Base-by-base conservation (phyloP, 306 rosid genomes). In the Castanea sativa region DNA sequence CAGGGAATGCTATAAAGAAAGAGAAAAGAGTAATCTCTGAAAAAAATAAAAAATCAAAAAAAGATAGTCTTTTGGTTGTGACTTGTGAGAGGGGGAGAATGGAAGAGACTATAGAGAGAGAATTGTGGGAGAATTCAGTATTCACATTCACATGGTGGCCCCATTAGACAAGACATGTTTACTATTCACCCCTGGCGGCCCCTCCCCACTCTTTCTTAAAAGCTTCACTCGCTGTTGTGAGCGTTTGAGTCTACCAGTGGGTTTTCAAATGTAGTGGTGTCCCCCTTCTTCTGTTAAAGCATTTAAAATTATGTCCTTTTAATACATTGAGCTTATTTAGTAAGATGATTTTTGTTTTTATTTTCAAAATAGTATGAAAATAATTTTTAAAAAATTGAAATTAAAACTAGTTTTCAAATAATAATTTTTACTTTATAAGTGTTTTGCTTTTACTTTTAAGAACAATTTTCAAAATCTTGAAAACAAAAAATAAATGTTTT, bases 71-170 rank as follows among this genome's bases (percentile, higher is more conserved):
- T 63, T 29, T 63, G 69, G n/a, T 0, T 29, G 60, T 7, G 38
- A 57, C 53, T 12, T 49, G 70, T 6, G 71, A 5, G 55, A 74
- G 77, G 38, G 27, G 32, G 77, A 73, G 19, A 20, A 53, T 5
- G 65, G 32, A 27, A 29, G 27, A 69, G 35, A 19, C 38, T 4
- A 73, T 3, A 35, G 29, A 52, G 10, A 11, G 11, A 27, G 29
- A 12, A 63, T 63, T 21, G 77, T 6, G 51, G 49, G 25, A 43
- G 87, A 79, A 33, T 71, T 83, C 86, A 43, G 87, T 77, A 33
- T 71, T 83, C 86, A 79, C 89, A 81, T 60, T 86, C 90, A 88
- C 90, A 76, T 87, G 90, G 90, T 82, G 92, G 95, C 83, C 89
- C 94, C 87, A 35, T 43, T 71, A 2, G 78, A 82, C 79, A 81